phyloP scores from a whole-genome alignment of 2,329 filamentous ascomycete genomes.

The Penicillium sp. region DNA sequence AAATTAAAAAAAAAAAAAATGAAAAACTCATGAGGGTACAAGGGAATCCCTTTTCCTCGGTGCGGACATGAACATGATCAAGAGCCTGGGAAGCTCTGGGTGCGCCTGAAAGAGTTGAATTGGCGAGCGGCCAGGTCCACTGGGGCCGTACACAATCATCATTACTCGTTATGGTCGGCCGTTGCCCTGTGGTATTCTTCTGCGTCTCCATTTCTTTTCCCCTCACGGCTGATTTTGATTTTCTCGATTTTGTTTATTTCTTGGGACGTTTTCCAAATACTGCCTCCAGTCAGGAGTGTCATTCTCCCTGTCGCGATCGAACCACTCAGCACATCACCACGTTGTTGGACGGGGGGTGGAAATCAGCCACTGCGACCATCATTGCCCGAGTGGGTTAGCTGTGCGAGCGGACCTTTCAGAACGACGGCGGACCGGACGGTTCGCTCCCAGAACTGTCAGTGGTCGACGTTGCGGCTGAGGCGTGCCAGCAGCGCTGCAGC shows the following conservation, averaged over 20 bases:
- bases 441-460: not conserved
- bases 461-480: conserved; percentile 5
- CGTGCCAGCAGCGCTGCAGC: conserved; percentile 1
- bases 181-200: not conserved
- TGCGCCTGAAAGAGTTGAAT: no score
- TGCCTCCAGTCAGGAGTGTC: no score
- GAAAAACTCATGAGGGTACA: not conserved
- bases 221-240: no score
- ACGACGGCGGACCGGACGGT: not conserved
- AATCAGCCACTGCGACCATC: not conserved
- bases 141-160: not conserved
- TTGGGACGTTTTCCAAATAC: no score
- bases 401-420: not conserved
- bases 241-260: no score
- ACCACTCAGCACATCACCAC: not conserved
- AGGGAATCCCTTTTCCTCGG: no score
- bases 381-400: conserved; percentile 1
- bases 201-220: no score
- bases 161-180: not conserved
- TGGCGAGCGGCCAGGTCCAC: no score
- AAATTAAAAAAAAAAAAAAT: not conserved
- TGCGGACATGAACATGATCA: no score
- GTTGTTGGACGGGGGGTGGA: not conserved
- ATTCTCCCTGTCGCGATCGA: no score
- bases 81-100: no score